Conservation (phyloP, 495 filamentous ascomycete species). For the Lindgomyces ingoldianus region DNA sequence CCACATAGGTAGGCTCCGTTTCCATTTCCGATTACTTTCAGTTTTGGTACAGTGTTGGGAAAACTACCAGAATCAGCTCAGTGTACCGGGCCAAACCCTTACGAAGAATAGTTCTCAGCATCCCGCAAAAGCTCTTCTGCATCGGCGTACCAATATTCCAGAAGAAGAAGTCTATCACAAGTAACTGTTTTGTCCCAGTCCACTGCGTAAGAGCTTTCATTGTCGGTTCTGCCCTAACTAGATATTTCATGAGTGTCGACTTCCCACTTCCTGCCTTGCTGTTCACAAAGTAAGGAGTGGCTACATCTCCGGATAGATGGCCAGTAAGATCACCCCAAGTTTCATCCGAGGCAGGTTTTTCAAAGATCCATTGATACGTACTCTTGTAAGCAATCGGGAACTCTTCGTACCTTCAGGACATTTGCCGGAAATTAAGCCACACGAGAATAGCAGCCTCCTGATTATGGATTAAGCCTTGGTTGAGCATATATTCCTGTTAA, state of each 20-base stretch:
- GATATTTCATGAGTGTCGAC: conserved; percentile 24
- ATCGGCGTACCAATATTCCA: conserved; percentile 46
- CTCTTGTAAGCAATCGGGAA: background rate
- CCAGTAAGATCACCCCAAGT: background rate
- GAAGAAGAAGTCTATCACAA: conserved; percentile 47
- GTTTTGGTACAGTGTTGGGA: no score
- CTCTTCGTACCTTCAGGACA: conserved; percentile 7
- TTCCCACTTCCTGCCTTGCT: conserved; percentile 24
- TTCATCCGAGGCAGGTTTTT: background rate
- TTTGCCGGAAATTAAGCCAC: conserved; percentile 6
- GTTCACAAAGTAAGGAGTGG: conserved; percentile 2
- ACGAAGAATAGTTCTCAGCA: no score
- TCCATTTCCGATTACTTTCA: no score
- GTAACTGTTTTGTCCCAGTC: conserved; percentile 22
- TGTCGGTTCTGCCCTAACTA: background rate
- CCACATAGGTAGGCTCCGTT: no score
- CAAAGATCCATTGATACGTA: conserved; percentile 6
- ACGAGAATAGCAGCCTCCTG: background rate
- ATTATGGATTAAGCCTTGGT: background rate
- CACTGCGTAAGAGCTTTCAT: background rate
- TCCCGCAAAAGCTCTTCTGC: no score
- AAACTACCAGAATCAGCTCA: no score
- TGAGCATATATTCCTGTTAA: background rate
- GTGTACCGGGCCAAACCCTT: no score
- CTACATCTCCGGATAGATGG: background rate